Base-by-base conservation (phyloP, 352 stramenopile species). In the Aphanomyces astaci region DNA sequence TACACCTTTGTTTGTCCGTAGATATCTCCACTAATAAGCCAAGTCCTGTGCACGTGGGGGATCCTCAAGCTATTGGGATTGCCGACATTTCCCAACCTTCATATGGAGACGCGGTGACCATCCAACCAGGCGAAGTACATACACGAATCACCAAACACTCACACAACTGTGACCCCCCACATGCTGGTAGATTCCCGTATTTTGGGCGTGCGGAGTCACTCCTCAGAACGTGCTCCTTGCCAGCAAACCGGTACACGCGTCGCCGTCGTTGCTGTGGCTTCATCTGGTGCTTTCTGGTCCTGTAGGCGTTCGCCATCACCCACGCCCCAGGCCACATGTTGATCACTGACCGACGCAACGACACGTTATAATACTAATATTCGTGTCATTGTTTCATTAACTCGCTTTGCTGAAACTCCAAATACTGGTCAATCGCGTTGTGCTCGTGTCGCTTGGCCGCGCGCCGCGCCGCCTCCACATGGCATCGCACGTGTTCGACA, bases 201-300 rank as follows among this genome's bases (percentile, higher is more conserved):
- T 95, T 71, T 89, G 88, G 84, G 84, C 81, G 22, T 95, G 86
- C 74, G 86, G 86, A 27, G 85, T 93, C 3, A 94, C 86, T 13
- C 82, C 86, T n/a, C 85, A 94, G 63, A 72, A 66, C 24, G 82
- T 86, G 9, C 68, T 94, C 17, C 78, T 89, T 72, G 66, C 81
- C 3, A 75, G 65, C 33, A 76, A 73, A 43, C 73, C 63, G n/a
- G 64, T 66, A 65, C 46, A 4, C 19, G 28, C 10, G n/a, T 10
- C 25, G 27, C 43, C 27, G 19, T 5, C 15, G 2, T 17, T 53
- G 22, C 45, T 39, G 31, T 63, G 36, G 15, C 2, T 19, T 31
- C 15, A 60, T 4, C n/a, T n/a, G n/a, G n/a, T n/a, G n/a, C 30
- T 72, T 24, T 40, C 19, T 4, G 39, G 39, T 46, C 9, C 30